Evolutionary conservation across 2,329 filamentous ascomycete genomes (phyloP).

Genomic region (Helotiales sp.): DNA sequence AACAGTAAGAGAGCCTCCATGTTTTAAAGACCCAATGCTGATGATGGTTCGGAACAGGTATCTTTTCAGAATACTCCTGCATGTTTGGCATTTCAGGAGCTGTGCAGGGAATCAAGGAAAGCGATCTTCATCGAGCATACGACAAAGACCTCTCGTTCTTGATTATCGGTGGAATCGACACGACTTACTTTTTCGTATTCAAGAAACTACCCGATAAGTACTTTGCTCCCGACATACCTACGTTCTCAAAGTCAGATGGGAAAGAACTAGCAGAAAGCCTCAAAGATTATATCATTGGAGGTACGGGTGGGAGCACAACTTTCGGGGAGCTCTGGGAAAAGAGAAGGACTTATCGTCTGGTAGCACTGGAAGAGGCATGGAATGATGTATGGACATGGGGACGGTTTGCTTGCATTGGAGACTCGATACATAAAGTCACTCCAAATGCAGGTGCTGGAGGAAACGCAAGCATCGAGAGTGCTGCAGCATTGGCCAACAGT

Average conservation of each 20-base stretch:
- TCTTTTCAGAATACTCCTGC: slow-evolving; percentile 19
- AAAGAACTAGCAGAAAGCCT: slow-evolving; percentile 4
- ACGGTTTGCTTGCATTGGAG: slow-evolving; percentile 24
- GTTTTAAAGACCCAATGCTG: background rate
- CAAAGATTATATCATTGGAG: background rate
- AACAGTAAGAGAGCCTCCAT: slow-evolving; percentile 10
- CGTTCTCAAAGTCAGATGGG: slow-evolving; percentile 20
- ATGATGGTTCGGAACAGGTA: background rate
- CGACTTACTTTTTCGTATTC: slow-evolving; percentile 21
- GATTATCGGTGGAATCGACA: slow-evolving; percentile 14
- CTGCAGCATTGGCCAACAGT: slow-evolving; percentile 34
- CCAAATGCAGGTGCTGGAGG: slow-evolving; percentile 38
- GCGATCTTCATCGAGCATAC: slow-evolving; percentile 11
- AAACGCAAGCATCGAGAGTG: slow-evolving; percentile 39
- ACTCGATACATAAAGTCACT: slow-evolving; percentile 22
- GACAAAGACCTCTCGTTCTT: slow-evolving; percentile 14
- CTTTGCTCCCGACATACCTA: slow-evolving; percentile 19
- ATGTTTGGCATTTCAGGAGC: slow-evolving; percentile 23
- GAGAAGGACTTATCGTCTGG: slow-evolving; percentile 8
- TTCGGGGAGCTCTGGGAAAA: slow-evolving; percentile 20
- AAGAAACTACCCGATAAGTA: slow-evolving; percentile 11
- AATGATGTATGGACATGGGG: slow-evolving; percentile 21
- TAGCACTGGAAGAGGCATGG: slow-evolving; percentile 19
- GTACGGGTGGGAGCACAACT: slow-evolving; percentile 10
- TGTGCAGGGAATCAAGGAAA: slow-evolving; percentile 9